These are phyloP conservation scores for Trametes maxima DNA, from an alignment of 768 basidiomycete species.

Conservation along the genomic window DNA sequence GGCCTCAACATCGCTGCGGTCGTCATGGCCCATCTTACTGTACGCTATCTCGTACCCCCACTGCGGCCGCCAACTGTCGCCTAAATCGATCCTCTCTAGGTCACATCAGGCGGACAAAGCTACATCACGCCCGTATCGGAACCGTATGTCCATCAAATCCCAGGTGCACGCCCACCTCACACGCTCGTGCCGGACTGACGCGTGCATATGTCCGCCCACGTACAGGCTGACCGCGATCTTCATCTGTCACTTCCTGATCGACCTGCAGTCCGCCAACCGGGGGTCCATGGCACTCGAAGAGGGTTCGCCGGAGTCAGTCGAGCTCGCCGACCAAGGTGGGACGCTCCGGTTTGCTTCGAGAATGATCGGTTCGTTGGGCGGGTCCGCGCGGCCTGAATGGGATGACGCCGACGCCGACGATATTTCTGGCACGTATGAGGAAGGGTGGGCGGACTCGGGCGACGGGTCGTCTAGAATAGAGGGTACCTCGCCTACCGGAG, in stretches of 20 bases:
- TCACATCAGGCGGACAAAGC: too few relatives aligned
- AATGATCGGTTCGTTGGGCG: background rate
- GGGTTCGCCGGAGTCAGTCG: background rate
- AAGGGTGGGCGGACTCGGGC: too few relatives aligned
- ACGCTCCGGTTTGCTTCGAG: background rate
- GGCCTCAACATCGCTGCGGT: too few relatives aligned
- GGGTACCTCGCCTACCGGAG: too few relatives aligned
- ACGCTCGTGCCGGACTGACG: background rate
- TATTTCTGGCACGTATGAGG: too few relatives aligned
- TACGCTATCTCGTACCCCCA: too few relatives aligned
- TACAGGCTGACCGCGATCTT: background rate
- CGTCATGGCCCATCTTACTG: too few relatives aligned
- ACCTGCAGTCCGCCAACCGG: slow-evolving; percentile 1
- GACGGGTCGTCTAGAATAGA: too few relatives aligned
- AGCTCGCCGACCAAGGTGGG: background rate
- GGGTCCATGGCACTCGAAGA: background rate
- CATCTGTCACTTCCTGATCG: slow-evolving; percentile 7
- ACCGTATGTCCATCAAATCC: background rate
- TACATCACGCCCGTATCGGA: background rate
- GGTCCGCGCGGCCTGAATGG: background rate
- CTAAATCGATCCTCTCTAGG: too few relatives aligned
- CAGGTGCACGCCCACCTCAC: background rate
- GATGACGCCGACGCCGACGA: background rate
- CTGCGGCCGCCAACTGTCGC: too few relatives aligned
- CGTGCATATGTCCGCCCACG: background rate